Evolutionary conservation across 176 grass and related monocot genomes (phyloP).

Genomic region (Musa schizocarpa): DNA sequence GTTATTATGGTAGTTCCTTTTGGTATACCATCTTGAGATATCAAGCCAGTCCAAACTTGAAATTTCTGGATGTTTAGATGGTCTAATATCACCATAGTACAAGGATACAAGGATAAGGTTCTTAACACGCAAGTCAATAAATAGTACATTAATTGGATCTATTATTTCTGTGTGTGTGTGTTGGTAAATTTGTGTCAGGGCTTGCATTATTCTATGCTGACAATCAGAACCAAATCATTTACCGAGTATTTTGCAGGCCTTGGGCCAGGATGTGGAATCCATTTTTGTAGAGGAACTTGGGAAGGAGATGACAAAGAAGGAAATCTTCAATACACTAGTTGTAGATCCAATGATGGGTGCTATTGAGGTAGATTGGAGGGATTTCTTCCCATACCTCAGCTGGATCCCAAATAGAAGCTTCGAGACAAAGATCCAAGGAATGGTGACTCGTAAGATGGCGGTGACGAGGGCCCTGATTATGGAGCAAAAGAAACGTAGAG

Average conservation of each 20-base stretch:
- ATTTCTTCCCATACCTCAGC: conserved; percentile 85
- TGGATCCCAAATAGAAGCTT: conserved; percentile 80
- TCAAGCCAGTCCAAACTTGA: no score
- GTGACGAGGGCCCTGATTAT: conserved; percentile 55
- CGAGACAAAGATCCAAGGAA: conserved; percentile 38
- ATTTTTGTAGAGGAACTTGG: conserved; percentile 67
- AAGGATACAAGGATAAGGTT: no score
- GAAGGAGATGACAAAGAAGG: conserved; percentile 39
- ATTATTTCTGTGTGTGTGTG: no score
- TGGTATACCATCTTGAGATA: neutral
- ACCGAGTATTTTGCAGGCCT: conserved; percentile 28
- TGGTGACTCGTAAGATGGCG: conserved; percentile 29
- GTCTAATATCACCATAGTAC: no score
- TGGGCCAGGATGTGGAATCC: conserved; percentile 48
- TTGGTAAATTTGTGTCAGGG: neutral
- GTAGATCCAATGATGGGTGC: conserved; percentile 75
- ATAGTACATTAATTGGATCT: no score
- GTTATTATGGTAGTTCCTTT: neutral
- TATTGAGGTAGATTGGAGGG: conserved; percentile 89
- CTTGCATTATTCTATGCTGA: neutral
- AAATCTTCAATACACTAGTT: conserved; percentile 49
- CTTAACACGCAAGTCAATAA: no score
- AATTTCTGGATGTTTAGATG: no score
- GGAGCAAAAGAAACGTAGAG: conserved; percentile 51
- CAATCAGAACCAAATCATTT: neutral